Conservation (phyloP, 768 basidiomycete species). For the Tephrocybe sp. region DNA sequence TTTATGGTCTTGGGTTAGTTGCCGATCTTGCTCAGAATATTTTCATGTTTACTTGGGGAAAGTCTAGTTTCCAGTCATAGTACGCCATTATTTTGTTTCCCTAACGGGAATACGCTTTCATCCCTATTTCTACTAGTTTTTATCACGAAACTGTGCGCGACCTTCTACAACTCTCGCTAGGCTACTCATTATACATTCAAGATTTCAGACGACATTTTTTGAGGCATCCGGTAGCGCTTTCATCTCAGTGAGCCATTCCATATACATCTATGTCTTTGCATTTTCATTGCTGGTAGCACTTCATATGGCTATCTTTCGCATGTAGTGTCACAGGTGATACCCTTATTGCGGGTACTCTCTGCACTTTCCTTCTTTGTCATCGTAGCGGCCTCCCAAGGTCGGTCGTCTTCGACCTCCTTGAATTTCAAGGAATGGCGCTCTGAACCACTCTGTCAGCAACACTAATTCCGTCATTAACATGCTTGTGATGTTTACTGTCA, state of each 20-base stretch:
- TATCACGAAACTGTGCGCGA: background rate
- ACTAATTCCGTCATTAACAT: background rate
- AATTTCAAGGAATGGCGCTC: background rate
- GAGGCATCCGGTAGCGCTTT: background rate
- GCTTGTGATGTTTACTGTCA: background rate
- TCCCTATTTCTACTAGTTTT: background rate
- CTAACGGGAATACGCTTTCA: background rate
- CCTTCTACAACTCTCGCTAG: background rate
- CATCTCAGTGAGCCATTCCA: background rate
- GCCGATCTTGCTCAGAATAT: no score
- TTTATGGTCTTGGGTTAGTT: no score
- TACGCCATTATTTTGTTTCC: no score
- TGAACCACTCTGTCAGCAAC: background rate
- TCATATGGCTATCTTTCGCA: background rate
- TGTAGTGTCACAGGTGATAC: background rate
- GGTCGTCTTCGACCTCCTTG: background rate
- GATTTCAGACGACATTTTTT: background rate
- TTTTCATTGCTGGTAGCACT: background rate
- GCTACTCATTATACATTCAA: background rate
- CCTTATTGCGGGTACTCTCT: slow-evolving; percentile 1
- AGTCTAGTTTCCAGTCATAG: no score
- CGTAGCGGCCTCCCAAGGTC: background rate
- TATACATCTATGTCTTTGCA: no score
- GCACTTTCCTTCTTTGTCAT: background rate
- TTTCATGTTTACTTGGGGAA: no score